phyloP scores from a whole-genome alignment of 228 moss, liverwort and hornwort genomes.

The Sphagnum fallax region DNA sequence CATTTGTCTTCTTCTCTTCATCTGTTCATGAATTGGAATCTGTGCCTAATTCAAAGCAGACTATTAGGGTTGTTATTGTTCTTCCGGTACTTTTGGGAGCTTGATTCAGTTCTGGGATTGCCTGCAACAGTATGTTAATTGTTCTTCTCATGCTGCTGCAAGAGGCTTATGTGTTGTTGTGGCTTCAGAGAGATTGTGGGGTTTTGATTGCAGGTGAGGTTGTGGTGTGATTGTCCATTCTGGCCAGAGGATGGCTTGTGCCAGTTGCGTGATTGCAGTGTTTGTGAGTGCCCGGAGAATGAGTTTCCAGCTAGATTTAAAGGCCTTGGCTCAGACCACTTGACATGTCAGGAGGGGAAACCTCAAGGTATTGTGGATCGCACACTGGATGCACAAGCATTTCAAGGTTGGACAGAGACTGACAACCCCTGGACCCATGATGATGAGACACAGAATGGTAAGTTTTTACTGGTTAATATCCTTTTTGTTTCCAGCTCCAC shows the following conservation, averaged over 20 bases:
- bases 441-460: constrained; percentile 45
- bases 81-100: no score
- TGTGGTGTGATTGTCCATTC: constrained; percentile 54
- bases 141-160: no score
- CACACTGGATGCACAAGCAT: constrained; percentile 30
- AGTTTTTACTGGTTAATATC: constrained; percentile 81
- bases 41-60: no score
- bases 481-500: constrained; percentile 13
- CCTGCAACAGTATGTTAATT: no score
- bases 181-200: no score
- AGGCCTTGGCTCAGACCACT: constrained; percentile 27
- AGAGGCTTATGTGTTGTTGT: no score
- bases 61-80: no score
- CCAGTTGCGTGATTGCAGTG: constrained; percentile 45
- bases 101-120: no score
- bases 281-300: constrained; percentile 45
- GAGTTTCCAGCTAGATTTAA: constrained; percentile 37
- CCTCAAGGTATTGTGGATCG: constrained; percentile 40
- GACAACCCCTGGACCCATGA: constrained; percentile 55
- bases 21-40: no score
- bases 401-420: constrained; percentile 41
- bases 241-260: constrained; percentile 67
- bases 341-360: constrained; percentile 46
- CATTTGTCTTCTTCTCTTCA: no score
- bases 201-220: constrained; percentile 16